Evolutionary conservation across 176 grass and related monocot species (phyloP), one percentile per base, ranked within the genome.

Genomic region (Oryza glumipatula): DNA sequence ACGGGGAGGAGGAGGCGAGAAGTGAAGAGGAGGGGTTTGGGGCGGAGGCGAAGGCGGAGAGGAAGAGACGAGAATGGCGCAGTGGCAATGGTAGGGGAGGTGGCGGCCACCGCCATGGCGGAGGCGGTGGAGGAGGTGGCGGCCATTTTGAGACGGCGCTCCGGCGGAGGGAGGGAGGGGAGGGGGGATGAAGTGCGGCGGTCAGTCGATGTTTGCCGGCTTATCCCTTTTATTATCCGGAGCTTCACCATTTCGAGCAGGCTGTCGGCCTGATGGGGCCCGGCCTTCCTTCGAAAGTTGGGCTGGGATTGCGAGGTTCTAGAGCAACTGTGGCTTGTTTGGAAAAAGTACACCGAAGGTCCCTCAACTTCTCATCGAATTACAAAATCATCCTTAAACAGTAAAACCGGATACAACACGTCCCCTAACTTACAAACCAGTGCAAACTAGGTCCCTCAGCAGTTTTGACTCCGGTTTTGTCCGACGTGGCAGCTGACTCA

Each of bases 181-280:
- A 28, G 51, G 8, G 10, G 39, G 17, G 0, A 72, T 65, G n/a
- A 28, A 81, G 72, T 52, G 77, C 41, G 32, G 43, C 38, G 46
- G 13, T 17, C 47, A 44, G 30, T 24, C 70, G 83, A 67, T 72
- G 35, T 23, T 77, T 83, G 63, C 79, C 78, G 65, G 88, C 91
- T 93, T 90, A 93, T 93, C 91, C 84, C 81, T 85, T 87, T 77
- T 68, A 67, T 86, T 86, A 90, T 90, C 88, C 33, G 10, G 8
- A 67, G 68, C 12, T 73, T 61, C 35, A 14, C 51, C 15, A 6
- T 17, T 17, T 54, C 51, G 51, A 19, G 8, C 51, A 54, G 56
- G 52, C 33, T 35, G 4, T 35, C 33, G 33, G 33, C 9, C 45
- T 47, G 33, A 35, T 35, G 33, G 33, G 33, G 33, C 33, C 33